These are phyloP conservation scores for Ophiostoma pallidulum DNA, from an alignment of 2,329 filamentous ascomycete species.

Conservation along the genomic window DNA sequence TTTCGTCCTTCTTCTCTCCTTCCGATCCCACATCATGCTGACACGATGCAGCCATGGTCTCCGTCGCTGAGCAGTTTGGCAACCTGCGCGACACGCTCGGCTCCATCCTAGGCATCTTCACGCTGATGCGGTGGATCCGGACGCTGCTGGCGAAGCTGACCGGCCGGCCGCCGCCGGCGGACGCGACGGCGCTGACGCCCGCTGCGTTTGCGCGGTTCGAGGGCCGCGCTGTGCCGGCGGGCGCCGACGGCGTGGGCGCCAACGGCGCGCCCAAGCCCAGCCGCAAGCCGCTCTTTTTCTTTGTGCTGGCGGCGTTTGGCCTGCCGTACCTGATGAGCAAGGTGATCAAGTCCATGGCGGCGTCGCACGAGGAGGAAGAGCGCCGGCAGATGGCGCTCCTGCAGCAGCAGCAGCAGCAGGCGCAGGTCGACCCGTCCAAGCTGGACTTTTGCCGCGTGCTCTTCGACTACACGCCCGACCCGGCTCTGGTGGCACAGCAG, in stretches of 20 bases:
- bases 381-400: constrained; percentile 41
- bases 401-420: constrained; percentile 40
- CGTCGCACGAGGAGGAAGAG: constrained; percentile 77
- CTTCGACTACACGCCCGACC: constrained; percentile 79
- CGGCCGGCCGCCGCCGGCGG: constrained; percentile 79
- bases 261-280: constrained; percentile 61
- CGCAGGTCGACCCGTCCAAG: constrained; percentile 72
- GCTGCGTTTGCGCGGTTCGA: constrained; percentile 86
- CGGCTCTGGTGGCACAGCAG: constrained; percentile 8
- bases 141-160: constrained; percentile 88
- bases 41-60: constrained; percentile 72
- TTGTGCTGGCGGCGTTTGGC: constrained; percentile 87
- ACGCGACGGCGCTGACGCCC: constrained; percentile 78
- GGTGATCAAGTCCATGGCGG: constrained; percentile 75
- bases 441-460: constrained; percentile 93
- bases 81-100: constrained; percentile 89
- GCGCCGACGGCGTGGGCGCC: constrained; percentile 51
- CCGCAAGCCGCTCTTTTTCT: constrained; percentile 93
- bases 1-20: not conserved
- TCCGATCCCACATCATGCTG: constrained; percentile 3
- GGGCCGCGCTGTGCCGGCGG: constrained; percentile 44
- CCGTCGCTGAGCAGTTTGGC: constrained; percentile 93
- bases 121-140: constrained; percentile 86
- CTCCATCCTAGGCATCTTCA: constrained; percentile 90
- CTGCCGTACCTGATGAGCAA: constrained; percentile 96